phyloP scores from a whole-genome alignment of 306 rosid genomes.

The Malus orientalis region DNA sequence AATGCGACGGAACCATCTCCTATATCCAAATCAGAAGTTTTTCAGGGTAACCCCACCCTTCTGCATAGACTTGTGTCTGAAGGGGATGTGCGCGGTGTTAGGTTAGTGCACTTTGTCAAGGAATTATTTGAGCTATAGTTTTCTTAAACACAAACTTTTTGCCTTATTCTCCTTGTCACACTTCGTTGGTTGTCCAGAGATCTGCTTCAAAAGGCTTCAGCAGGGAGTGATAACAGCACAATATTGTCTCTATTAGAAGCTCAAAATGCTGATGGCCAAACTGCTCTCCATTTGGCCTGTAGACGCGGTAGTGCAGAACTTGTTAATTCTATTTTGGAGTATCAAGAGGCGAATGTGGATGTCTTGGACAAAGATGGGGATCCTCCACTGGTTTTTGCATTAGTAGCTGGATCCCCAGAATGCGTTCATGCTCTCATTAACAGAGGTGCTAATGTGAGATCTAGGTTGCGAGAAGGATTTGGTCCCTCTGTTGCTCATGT shows the following conservation, averaged over 20 bases:
- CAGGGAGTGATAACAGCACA: constrained; percentile 45
- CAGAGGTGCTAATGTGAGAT: constrained; percentile 81
- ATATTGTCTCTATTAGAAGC: constrained; percentile 68
- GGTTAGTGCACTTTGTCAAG: constrained; percentile 43
- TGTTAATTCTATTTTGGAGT: constrained; percentile 80
- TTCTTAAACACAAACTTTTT: constrained; percentile 3
- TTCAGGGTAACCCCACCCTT: constrained; percentile 45
- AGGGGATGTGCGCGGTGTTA: constrained; percentile 76
- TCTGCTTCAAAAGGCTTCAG: constrained; percentile 63
- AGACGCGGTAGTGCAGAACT: constrained; percentile 85
- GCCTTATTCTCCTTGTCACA: constrained; percentile 10
- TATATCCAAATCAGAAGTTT: constrained; percentile 48
- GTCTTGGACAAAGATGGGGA: constrained; percentile 93
- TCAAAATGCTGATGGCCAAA: constrained; percentile 89
- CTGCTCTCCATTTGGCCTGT: constrained; percentile 97
- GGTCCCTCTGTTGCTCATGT: constrained; percentile 98
- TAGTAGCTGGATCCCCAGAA: constrained; percentile 96
- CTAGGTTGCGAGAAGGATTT: constrained; percentile 78
- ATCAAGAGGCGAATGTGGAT: constrained; percentile 77
- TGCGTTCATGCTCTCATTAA: constrained; percentile 70
- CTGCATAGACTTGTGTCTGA: constrained; percentile 81
- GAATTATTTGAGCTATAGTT: constrained; percentile 14
- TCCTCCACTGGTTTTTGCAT: constrained; percentile 95
- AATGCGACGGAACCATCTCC: constrained; percentile 54
- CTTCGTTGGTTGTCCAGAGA: constrained; percentile 47